Base-by-base conservation (phyloP, 345 rosid genomes). In the Lumnitzera littorea region DNA sequence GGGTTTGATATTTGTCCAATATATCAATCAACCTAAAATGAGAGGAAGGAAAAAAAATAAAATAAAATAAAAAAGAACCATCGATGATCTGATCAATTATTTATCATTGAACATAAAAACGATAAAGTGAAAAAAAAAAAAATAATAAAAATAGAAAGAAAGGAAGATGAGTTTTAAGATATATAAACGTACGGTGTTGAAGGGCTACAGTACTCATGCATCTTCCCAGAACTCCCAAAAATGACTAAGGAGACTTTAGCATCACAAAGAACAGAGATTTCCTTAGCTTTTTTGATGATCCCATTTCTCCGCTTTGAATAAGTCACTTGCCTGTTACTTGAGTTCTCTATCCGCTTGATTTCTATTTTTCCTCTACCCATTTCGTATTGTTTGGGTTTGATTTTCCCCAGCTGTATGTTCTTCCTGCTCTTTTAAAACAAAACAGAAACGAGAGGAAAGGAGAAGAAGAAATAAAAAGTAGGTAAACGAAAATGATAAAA, bases 1-100 rank as follows among this genome's bases (percentile, higher is more conserved):
- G 76, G 64, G 79, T 86, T 60, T 91, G 96, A 57, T 94, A 94
- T 57, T 70, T 65, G 47, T 90, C 99, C 82, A 94, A 62, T 66
- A 91, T 72, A 63, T 88, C 87, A 60, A 72, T 68, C 89, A 91
- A 62, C 65, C 95, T 87, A 68, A 70, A 61, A 23, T 46, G 15
- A n/a, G 46, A 24, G 24, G 64, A 23, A n/a, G 50, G 25, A 46
- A 16, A 11, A 16, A 50, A 12, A 46, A 9, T 8, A 1, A 14
- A 20, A n/a, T n/a, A n/a, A 56, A 53, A 41, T 46, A 43, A n/a
- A 13, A 59, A 48, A 4, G 5, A 27, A 27, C 5, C 31, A 3
- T 14, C 43, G 13, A n/a, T 41, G 5, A 56, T 15, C 16, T 36
- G 43, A 36, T 36, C 43, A 36, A 5, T 3, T 29, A 29, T 29